phyloP scores from a whole-genome alignment of 2,329 filamentous ascomycete species.

The Phaeophleospora eucalypticola region DNA sequence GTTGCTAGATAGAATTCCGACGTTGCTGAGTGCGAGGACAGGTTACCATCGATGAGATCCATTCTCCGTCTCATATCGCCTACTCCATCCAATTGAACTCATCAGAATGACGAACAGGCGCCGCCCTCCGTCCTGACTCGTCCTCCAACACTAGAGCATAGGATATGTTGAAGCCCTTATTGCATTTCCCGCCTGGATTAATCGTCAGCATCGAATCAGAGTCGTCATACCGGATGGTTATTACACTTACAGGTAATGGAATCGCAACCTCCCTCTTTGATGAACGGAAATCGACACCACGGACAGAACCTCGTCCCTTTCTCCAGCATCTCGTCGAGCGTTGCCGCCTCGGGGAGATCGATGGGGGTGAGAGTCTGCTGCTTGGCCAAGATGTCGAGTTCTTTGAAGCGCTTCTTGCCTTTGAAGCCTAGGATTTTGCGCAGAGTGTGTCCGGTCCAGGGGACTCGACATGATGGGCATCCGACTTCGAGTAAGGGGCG shows the following conservation, averaged over 20 bases:
- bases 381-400: conserved; percentile 7
- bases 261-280: conserved; percentile 12
- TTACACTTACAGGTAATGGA: conserved; percentile 8
- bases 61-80: too few species aligned
- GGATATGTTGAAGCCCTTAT: conserved; percentile 4
- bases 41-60: too few species aligned
- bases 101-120: too few species aligned
- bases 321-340: conserved; percentile 7
- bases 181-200: conserved; percentile 7
- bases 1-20: too few species aligned
- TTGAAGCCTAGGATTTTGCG: conserved; percentile 2
- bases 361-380: conserved; percentile 8
- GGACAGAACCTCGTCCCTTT: conserved; percentile 10
- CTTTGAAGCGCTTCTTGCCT: conserved; percentile 7
- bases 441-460: conserved; percentile 5
- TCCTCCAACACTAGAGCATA: conserved; percentile 14
- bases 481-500: conserved; percentile 4
- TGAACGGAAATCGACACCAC: conserved; percentile 13
- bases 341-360: conserved; percentile 8
- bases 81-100: too few species aligned
- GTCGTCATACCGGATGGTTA: neutral
- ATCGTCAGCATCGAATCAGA: neutral
- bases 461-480: conserved; percentile 5
- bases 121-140: conserved; percentile 8
- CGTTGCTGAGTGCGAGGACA: too few species aligned